Conservation (phyloP, 768 basidiomycete genomes). For the Leccinellum rugosiceps region DNA sequence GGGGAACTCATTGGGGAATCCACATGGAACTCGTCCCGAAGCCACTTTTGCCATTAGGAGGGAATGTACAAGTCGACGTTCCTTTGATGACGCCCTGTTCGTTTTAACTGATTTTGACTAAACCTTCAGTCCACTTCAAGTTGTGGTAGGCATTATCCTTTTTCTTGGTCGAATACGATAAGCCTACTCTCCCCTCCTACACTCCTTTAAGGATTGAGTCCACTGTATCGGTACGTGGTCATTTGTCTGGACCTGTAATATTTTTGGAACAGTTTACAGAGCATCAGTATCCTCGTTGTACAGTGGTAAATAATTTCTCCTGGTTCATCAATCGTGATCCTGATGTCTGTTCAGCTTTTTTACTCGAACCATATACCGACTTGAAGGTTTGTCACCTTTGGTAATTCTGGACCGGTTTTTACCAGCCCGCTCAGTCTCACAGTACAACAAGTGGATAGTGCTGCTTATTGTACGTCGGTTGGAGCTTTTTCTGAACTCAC, state of each 20-base stretch:
- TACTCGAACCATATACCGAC: constrained; percentile 8
- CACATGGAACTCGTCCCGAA: constrained; percentile 6
- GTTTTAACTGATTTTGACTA: not conserved
- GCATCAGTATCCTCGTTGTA: constrained; percentile 8
- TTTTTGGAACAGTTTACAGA: not conserved
- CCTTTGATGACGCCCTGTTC: not conserved
- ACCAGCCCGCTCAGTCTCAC: constrained; percentile 4
- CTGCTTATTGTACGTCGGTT: constrained; percentile 4
- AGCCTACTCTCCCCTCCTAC: not conserved
- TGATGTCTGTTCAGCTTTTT: constrained; percentile 11
- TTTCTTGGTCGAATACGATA: not conserved
- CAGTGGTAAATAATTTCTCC: constrained; percentile 7
- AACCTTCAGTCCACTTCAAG: constrained; percentile 8
- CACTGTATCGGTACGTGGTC: constrained; percentile 11
- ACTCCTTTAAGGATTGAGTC: constrained; percentile 7
- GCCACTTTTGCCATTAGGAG: not conserved
- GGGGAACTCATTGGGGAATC: constrained; percentile 5
- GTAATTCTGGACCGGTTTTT: not conserved
- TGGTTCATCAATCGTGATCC: not conserved
- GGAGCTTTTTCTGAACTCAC: not conserved
- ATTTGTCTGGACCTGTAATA: not conserved
- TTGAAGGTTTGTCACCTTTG: not conserved
- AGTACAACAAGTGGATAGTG: constrained; percentile 7
- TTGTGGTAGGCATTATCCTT: constrained; percentile 5
- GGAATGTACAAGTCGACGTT: constrained; percentile 4